These are phyloP conservation scores for Cordyceps fumosorosea DNA, from an alignment of 2,329 filamentous ascomycete genomes.

Conservation along the genomic window DNA sequence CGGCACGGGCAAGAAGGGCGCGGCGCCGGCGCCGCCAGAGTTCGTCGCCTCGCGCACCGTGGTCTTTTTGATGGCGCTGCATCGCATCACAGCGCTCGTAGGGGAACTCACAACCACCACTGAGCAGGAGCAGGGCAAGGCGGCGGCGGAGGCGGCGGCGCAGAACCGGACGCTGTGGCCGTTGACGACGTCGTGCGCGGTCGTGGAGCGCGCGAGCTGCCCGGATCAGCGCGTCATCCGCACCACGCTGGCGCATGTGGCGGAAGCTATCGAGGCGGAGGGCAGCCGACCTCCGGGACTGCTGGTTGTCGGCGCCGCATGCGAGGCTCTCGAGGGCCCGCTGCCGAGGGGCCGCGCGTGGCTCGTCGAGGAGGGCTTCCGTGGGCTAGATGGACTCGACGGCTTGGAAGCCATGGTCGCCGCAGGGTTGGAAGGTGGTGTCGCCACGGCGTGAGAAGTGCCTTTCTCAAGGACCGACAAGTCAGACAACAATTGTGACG, in stretches of 20 bases:
- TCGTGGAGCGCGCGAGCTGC: constrained; percentile 89
- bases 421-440: neutral
- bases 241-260: constrained; percentile 74
- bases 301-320: constrained; percentile 77
- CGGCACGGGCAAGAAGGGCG: constrained; percentile 87
- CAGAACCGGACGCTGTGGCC: constrained; percentile 57
- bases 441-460: neutral
- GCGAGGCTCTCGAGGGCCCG: constrained; percentile 61
- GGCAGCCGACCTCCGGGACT: constrained; percentile 85
- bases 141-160: constrained; percentile 13
- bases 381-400: constrained; percentile 58
- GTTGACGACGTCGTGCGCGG: constrained; percentile 73
- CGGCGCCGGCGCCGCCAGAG: constrained; percentile 70
- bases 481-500: neutral
- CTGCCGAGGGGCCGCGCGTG: constrained; percentile 57
- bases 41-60: constrained; percentile 73
- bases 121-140: constrained; percentile 17
- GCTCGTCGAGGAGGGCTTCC: constrained; percentile 83
- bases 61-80: constrained; percentile 91
- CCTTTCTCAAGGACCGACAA: too few species aligned
- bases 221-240: constrained; percentile 90
- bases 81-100: constrained; percentile 71
- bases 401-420: constrained; percentile 22
- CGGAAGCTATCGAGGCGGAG: constrained; percentile 76
- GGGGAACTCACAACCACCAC: constrained; percentile 54